Conservation (phyloP, 495 filamentous ascomycete genomes). For the Daldinia bambusicola region DNA sequence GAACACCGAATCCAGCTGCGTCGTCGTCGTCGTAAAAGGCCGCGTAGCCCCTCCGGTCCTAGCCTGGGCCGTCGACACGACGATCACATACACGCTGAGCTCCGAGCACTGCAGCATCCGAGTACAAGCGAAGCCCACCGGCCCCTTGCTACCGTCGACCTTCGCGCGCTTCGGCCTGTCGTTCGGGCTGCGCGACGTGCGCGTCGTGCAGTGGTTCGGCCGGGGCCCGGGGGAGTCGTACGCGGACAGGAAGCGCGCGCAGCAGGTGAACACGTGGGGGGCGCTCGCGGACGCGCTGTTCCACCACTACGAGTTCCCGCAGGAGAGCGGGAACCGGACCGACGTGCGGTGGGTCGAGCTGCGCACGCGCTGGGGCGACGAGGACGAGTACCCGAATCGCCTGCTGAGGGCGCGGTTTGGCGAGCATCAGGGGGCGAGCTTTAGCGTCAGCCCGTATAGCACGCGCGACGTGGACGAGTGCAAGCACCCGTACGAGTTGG, state of each 20-base stretch:
- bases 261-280: constrained; percentile 64
- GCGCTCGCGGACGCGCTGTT: constrained; percentile 57
- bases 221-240: constrained; percentile 73
- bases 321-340: constrained; percentile 71
- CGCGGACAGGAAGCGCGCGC: constrained; percentile 68
- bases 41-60: constrained; percentile 69
- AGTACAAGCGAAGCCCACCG: constrained; percentile 52
- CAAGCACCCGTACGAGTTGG: constrained; percentile 69
- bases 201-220: constrained; percentile 67
- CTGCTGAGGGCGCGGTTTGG: constrained; percentile 55
- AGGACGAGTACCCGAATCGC: constrained; percentile 44
- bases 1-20: constrained; percentile 41
- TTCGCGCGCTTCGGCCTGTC: constrained; percentile 70
- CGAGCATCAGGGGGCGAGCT: constrained; percentile 57
- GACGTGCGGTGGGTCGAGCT: constrained; percentile 70
- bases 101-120: constrained; percentile 57
- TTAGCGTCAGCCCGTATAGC: constrained; percentile 64
- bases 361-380: constrained; percentile 38
- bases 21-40: constrained; percentile 55
- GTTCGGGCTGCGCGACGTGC: constrained; percentile 55
- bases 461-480: constrained; percentile 64
- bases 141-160: constrained; percentile 59
- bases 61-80: constrained; percentile 68
- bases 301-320: constrained; percentile 72
- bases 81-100: constrained; percentile 64